Evolutionary conservation across 768 basidiomycete species (phyloP).

Genomic region (Harrya chromipes): DNA sequence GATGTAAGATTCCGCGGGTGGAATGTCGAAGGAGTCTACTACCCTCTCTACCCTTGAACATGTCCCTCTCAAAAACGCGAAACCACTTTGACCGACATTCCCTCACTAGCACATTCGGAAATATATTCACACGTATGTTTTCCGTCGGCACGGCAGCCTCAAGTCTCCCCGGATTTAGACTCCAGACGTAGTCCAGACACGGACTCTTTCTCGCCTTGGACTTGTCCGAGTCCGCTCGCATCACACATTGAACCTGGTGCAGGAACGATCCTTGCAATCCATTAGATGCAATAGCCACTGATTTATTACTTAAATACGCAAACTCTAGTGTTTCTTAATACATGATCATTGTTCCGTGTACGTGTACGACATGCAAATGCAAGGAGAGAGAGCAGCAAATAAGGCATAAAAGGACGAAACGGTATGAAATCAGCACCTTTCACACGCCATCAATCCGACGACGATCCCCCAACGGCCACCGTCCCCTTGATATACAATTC

Average conservation of each 20-base stretch:
- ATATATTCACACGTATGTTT: conserved; percentile 1
- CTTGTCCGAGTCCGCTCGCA: no score
- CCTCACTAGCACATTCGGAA: background rate
- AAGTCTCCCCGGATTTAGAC: no score
- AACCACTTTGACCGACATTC: background rate
- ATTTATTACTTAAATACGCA: no score
- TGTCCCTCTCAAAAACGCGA: conserved; percentile 1
- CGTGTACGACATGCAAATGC: background rate
- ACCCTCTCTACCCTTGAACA: conserved; percentile 13
- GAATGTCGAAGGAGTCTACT: conserved; percentile 23
- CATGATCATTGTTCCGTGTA: background rate
- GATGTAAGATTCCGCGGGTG: conserved; percentile 19
- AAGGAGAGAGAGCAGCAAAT: background rate
- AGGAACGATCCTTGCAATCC: no score
- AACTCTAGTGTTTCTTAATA: no score
- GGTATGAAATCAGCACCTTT: background rate
- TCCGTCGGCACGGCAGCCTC: no score
- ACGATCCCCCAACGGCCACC: background rate
- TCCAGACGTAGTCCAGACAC: no score
- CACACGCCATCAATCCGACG: conserved; percentile 9
- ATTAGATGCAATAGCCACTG: no score
- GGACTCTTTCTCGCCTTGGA: no score
- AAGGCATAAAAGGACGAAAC: no score
- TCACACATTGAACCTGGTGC: no score
- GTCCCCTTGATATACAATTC: conserved; percentile 33